Evolutionary conservation across 2,329 filamentous ascomycete genomes (phyloP), one percentile per base, ranked within the genome.

Genomic region (Bimuria novae-zelandiae): DNA sequence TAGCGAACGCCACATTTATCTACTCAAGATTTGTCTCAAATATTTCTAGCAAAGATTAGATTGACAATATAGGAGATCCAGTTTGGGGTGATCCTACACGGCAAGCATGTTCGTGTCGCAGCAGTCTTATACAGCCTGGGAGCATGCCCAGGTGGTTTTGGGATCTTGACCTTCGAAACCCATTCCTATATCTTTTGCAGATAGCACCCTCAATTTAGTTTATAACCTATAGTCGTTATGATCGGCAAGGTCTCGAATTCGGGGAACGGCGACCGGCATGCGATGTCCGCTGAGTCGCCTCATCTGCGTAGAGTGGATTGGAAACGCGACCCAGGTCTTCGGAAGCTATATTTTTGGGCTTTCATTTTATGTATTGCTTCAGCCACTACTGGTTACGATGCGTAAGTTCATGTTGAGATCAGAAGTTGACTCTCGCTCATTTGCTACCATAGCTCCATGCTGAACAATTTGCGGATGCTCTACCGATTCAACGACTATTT

Each of bases 331-430:
- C 78, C 81, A n/a, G 81, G 81, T 39, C 75, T 85, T 62, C 74
- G 82, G 64, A 79, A 80, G 71, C 75, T 84, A 7, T 84, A 84
- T 73, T 79, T 80, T 60, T 82, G 77, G 61, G 76, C 77, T 45
- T 69, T 79, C 57, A 69, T 82, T 48, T 77, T 82, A 49, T 82
- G 78, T 60, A 70, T 83, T 59, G 80, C 79, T 43, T 84, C 82
- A 23, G 82, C 82, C 12, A 83, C 82, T 30, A 84, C 81, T 32
- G 79, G 80, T 62, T 82, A 82, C 68, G 79, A 83, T 78, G 79
- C 79, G 80, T 82, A 72, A 55, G 75, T 50, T 29, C 22, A 29
- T 43, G 30, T 50, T 14, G 21, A n/a, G 3, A 12, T 29, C 11
- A 25, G 12, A 23, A 16, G 27, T 30, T 59, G 40, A 61, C 17